These are phyloP conservation scores for Aspergillus latus DNA, from an alignment of 2,329 filamentous ascomycete genomes.

Conservation along the genomic window DNA sequence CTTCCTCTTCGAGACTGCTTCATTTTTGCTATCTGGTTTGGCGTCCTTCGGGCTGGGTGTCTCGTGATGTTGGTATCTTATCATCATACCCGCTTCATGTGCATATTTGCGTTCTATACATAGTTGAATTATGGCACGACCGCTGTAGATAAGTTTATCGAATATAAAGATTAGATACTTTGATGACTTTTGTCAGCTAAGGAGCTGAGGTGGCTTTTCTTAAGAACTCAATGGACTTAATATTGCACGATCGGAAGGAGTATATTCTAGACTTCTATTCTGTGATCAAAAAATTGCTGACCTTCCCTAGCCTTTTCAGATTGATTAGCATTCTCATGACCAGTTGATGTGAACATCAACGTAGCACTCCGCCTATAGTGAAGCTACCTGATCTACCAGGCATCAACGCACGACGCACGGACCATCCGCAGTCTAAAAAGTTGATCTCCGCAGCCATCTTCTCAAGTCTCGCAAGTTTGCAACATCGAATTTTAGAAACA, in stretches of 20 bases:
- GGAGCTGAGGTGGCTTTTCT: too few relatives aligned
- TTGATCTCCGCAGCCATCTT: constrained; percentile 7
- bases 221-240: too few relatives aligned
- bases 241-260: too few relatives aligned
- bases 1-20: constrained; percentile 11
- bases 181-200: background rate
- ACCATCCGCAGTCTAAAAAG: constrained; percentile 20
- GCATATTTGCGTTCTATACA: constrained; percentile 21
- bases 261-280: too few relatives aligned
- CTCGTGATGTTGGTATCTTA: constrained; percentile 16
- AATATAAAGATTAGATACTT: constrained; percentile 1
- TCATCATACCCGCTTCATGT: constrained; percentile 21
- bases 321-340: too few relatives aligned
- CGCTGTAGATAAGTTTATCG: constrained; percentile 9
- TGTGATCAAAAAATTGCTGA: too few relatives aligned
- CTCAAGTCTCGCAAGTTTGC: background rate
- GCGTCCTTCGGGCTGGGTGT: constrained; percentile 15
- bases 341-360: too few relatives aligned
- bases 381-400: background rate
- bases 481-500: too few relatives aligned
- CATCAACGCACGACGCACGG: constrained; percentile 4
- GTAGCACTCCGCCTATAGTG: background rate
- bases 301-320: too few relatives aligned
- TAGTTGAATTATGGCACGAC: constrained; percentile 12
- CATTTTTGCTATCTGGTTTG: background rate